phyloP scores from a whole-genome alignment of 1,139 yeast species.

The Tardiomyces depauwii region DNA sequence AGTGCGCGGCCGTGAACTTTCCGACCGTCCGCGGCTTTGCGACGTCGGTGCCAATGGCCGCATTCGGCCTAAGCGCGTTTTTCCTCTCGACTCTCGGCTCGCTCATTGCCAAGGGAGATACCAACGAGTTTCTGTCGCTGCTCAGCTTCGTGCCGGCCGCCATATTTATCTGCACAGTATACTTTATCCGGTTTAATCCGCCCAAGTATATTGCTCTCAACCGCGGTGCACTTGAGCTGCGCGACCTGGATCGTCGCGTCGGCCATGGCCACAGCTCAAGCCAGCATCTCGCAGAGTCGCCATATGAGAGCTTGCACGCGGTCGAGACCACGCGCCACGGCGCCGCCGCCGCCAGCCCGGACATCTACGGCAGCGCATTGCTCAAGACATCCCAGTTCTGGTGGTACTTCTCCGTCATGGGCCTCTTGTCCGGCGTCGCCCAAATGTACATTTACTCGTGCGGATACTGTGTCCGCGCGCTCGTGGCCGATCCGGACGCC shows the following conservation, averaged over 20 bases:
- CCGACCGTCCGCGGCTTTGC: slow-evolving; percentile 29
- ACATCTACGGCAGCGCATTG: slow-evolving; percentile 18
- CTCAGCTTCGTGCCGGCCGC: slow-evolving; percentile 22
- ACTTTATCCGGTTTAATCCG: slow-evolving; percentile 15
- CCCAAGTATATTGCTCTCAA: slow-evolving; percentile 2
- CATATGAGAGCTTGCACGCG: too few relatives aligned
- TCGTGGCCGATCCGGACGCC: slow-evolving; percentile 10
- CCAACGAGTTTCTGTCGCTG: slow-evolving; percentile 22
- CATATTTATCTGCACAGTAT: slow-evolving; percentile 16
- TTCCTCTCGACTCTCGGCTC: slow-evolving; percentile 25
- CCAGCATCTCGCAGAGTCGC: not conserved
- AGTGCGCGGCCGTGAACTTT: slow-evolving; percentile 32
- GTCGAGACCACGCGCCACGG: not conserved
- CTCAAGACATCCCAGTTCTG: slow-evolving; percentile 22
- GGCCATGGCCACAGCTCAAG: not conserved
- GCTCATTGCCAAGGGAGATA: slow-evolving; percentile 20
- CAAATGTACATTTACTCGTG: slow-evolving; percentile 69
- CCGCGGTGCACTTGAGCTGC: slow-evolving; percentile 1
- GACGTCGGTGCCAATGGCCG: slow-evolving; percentile 32
- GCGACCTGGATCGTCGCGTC: not conserved
- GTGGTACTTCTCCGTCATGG: slow-evolving; percentile 36
- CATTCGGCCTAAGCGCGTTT: slow-evolving; percentile 33
- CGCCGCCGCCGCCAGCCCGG: slow-evolving; percentile 2
- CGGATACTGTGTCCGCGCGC: slow-evolving; percentile 58
- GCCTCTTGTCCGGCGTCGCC: slow-evolving; percentile 60